A percentile compares a stretch with the other conserved stretches of the same genome.
These are phyloP conservation scores for Phytopythium chamaehyphon DNA, from an alignment of 352 stramenopile genomes.

Conservation along the genomic window DNA sequence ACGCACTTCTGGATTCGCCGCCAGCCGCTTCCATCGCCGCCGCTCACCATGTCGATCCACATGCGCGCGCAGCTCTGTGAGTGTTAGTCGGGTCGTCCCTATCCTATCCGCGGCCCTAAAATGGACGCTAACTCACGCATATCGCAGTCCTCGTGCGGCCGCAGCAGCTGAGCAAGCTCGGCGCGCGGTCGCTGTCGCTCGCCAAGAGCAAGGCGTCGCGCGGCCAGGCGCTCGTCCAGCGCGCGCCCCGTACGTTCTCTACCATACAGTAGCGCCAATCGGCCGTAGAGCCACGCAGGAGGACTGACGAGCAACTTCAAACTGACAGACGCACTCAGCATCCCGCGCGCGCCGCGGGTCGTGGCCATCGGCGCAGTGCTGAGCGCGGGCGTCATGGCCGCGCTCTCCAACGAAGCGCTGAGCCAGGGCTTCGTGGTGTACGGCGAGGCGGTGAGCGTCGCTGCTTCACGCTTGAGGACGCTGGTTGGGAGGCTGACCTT, in stretches of 20 bases:
- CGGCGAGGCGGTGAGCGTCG: slow-evolving; percentile 21
- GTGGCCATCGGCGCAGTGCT: slow-evolving; percentile 42
- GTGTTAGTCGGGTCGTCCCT: slow-evolving; percentile 12
- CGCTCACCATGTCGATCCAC: slow-evolving; percentile 32
- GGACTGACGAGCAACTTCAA: too few relatives aligned
- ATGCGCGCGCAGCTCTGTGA: slow-evolving; percentile 48
- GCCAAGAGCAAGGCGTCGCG: slow-evolving; percentile 26
- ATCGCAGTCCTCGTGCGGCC: slow-evolving; percentile 37
- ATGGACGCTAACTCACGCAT: not conserved
- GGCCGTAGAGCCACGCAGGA: too few relatives aligned
- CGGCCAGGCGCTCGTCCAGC: slow-evolving; percentile 24
- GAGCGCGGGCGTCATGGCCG: slow-evolving; percentile 36
- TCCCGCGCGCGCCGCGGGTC: slow-evolving; percentile 17
- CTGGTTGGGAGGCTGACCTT: not conserved
- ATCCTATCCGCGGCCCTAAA: too few relatives aligned
- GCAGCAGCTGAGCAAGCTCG: slow-evolving; percentile 28
- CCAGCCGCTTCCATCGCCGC: slow-evolving; percentile 4
- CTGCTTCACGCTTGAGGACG: not conserved
- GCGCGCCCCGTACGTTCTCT: slow-evolving; percentile 20
- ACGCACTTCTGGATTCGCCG: slow-evolving; percentile 3
- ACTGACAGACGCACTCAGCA: slow-evolving; percentile 6
- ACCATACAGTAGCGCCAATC: too few relatives aligned
- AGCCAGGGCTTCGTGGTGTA: slow-evolving; percentile 45
- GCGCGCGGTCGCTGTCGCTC: slow-evolving; percentile 18
- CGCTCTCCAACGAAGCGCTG: slow-evolving; percentile 32